Percentiles rank a stretch among this genome's conserved stretches.
Conservation (phyloP, 192 early-diverging fungal species). For the Coemansia sp. region DNA sequence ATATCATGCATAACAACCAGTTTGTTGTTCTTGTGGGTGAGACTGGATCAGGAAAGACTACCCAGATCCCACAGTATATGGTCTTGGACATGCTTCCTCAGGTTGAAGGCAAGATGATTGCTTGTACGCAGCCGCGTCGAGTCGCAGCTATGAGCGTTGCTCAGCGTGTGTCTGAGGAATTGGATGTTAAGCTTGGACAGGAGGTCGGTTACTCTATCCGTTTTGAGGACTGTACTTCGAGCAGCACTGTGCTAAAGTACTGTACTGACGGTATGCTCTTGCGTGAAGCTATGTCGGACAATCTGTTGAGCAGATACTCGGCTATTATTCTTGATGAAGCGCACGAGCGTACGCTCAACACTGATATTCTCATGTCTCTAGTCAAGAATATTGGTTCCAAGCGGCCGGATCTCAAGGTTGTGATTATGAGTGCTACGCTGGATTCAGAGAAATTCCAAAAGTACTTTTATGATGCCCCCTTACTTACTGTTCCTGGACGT, state of each 20-base stretch:
- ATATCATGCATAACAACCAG: slow-evolving; percentile 91
- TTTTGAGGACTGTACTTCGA: slow-evolving; percentile 93
- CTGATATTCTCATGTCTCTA: slow-evolving; percentile 98
- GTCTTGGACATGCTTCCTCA: slow-evolving; percentile 89
- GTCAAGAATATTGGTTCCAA: slow-evolving; percentile 83
- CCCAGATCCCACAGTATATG: slow-evolving; percentile 98
- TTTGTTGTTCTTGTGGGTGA: slow-evolving; percentile 94
- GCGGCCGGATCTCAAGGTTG: slow-evolving; percentile 81
- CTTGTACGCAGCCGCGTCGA: slow-evolving; percentile 98
- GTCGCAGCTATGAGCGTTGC: slow-evolving; percentile 99
- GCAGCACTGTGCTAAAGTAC: slow-evolving; percentile 87
- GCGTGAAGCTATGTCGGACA: slow-evolving; percentile 96
- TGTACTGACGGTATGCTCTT: slow-evolving; percentile 99
- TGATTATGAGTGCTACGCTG: slow-evolving; percentile 97
- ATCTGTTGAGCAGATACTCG: slow-evolving; percentile 80
- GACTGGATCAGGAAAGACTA: slow-evolving; percentile 98
- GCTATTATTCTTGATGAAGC: slow-evolving; percentile 98
- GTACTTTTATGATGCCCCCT: slow-evolving; percentile 94
- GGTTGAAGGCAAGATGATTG: slow-evolving; percentile 84
- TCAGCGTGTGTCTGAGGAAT: slow-evolving; percentile 95
- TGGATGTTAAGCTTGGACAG: slow-evolving; percentile 89
- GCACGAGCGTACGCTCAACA: slow-evolving; percentile 94
- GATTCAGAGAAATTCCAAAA: slow-evolving; percentile 99
- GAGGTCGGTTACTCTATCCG: slow-evolving; percentile 98
- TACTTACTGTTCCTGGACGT: slow-evolving; percentile 90